Evolutionary conservation across 2,329 filamentous ascomycete genomes (phyloP).

Genomic region (Colletotrichum lini): DNA sequence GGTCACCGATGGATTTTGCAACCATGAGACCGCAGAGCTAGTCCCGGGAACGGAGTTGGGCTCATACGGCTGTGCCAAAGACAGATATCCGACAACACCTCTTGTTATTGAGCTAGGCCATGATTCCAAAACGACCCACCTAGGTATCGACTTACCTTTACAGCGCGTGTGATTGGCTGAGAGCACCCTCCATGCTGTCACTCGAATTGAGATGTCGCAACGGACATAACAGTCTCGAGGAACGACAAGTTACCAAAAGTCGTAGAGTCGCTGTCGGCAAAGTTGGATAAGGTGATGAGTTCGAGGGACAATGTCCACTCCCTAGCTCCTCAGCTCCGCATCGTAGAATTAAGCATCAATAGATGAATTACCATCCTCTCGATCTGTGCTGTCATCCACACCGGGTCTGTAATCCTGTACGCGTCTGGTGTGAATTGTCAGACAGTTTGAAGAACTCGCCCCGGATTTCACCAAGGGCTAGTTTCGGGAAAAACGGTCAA

Average conservation of each 20-base stretch:
- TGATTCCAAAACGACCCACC: not conserved
- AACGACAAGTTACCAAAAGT: not conserved
- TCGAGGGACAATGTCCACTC: no score
- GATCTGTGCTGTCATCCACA: not conserved
- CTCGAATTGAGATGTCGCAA: not conserved
- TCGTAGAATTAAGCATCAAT: no score
- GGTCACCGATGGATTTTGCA: not conserved
- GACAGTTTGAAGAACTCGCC: not conserved
- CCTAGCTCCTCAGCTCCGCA: not conserved
- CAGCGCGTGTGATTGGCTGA: slow-evolving; percentile 10
- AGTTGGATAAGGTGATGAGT: not conserved
- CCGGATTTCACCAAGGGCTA: no score
- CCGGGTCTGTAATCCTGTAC: not conserved
- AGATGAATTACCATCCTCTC: not conserved
- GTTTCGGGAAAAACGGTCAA: not conserved
- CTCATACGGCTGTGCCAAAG: not conserved
- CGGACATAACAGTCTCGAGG: not conserved
- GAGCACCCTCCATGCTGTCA: slow-evolving; percentile 14
- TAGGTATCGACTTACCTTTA: slow-evolving; percentile 10
- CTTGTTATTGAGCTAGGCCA: not conserved
- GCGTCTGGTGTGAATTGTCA: not conserved
- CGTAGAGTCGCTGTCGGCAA: not conserved
- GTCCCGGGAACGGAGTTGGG: no score
- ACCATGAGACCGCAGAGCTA: no score
- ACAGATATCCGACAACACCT: not conserved